Percentiles rank a stretch among this genome's conserved stretches.
phyloP scores from a whole-genome alignment of 2,329 filamentous ascomycete genomes.

The Chaetomiaceae sp. region DNA sequence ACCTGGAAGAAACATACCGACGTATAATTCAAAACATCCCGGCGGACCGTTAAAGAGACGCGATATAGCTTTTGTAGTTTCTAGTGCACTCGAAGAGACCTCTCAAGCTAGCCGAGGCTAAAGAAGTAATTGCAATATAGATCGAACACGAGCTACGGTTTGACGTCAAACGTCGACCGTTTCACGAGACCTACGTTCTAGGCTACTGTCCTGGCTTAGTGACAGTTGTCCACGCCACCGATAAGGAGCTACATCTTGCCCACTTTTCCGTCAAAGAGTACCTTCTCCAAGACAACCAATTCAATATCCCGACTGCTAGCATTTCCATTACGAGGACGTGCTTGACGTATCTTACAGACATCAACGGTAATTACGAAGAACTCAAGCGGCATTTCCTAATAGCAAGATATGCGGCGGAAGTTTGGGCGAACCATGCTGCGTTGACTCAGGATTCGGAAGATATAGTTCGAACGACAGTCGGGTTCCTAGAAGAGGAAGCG shows the following conservation, averaged over 20 bases:
- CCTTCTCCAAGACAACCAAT: background rate
- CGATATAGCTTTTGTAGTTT: slow-evolving; percentile 3
- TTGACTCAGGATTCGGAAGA: background rate
- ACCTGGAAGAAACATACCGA: slow-evolving; percentile 1
- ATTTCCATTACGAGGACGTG: background rate
- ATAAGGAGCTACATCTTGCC: too few species aligned
- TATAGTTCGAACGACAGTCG: background rate
- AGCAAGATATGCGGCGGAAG: background rate
- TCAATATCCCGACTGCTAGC: background rate
- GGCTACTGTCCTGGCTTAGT: background rate
- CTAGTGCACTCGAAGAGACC: background rate
- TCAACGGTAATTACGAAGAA: background rate
- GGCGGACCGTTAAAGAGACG: background rate
- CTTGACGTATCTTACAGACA: slow-evolving; percentile 3
- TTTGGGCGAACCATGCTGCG: background rate
- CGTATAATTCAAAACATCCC: slow-evolving; percentile 3
- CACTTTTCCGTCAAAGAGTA: slow-evolving; percentile 9
- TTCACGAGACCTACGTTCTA: background rate
- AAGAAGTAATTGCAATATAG: slow-evolving; percentile 1
- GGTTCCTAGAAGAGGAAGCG: background rate
- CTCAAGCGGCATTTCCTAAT: background rate
- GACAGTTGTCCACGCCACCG: background rate
- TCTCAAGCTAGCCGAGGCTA: background rate
- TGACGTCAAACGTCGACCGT: slow-evolving; percentile 1
- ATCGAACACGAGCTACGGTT: background rate